These are phyloP conservation scores for Neonectria punicea DNA, from an alignment of 2,329 filamentous ascomycete species.

Conservation along the genomic window DNA sequence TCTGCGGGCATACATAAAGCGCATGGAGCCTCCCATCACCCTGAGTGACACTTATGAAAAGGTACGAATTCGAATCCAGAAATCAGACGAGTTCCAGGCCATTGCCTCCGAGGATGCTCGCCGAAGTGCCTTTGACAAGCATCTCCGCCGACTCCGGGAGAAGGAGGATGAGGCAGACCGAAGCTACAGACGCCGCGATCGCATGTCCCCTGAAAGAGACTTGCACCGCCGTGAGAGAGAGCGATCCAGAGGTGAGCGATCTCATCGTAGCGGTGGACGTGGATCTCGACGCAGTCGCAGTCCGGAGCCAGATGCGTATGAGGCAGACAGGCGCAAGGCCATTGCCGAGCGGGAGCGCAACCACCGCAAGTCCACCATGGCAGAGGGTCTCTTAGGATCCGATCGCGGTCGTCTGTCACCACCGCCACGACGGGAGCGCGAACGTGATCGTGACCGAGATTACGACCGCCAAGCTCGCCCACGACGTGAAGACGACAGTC, in stretches of 20 bases:
- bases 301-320: constrained; percentile 93
- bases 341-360: constrained; percentile 94
- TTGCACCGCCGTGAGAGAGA: constrained; percentile 71
- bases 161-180: constrained; percentile 86
- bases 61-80: constrained; percentile 81
- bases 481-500: constrained; percentile 70
- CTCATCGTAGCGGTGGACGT: constrained; percentile 68
- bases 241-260: constrained; percentile 68
- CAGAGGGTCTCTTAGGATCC: constrained; percentile 67
- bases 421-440: constrained; percentile 54
- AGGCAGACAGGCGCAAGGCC: constrained; percentile 92
- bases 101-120: constrained; percentile 86
- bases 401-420: constrained; percentile 61
- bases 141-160: constrained; percentile 89
- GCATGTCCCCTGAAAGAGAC: constrained; percentile 62
- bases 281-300: constrained; percentile 78
- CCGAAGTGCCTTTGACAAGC: constrained; percentile 88
- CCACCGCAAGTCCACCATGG: constrained; percentile 83
- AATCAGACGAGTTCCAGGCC: constrained; percentile 84
- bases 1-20: constrained; percentile 87
- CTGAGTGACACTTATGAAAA: constrained; percentile 88
- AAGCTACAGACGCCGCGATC: constrained; percentile 67
- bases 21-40: constrained; percentile 84
- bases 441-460: constrained; percentile 54
- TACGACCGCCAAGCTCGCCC: constrained; percentile 63